Conservation (phyloP, 441 rosid species). For the Daphne laureola region DNA sequence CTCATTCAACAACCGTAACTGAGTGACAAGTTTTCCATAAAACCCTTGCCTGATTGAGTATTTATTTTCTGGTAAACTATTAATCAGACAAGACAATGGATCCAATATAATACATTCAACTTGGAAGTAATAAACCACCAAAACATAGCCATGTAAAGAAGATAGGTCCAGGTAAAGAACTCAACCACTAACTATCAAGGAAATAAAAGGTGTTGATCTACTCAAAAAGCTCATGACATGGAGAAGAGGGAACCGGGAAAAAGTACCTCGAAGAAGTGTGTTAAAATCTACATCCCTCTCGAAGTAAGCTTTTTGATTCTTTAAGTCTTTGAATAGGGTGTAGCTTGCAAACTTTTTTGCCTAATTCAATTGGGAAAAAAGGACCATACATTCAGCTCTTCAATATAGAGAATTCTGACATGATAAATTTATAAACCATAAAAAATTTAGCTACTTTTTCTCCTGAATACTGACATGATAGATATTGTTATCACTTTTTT, state of each 20-base stretch:
- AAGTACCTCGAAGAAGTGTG: constrained; percentile 56
- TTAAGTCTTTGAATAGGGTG: constrained; percentile 53
- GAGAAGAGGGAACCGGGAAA: background rate
- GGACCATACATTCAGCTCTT: constrained; percentile 8
- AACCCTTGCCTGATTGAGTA: no score
- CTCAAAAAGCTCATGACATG: no score
- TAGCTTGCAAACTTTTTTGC: constrained; percentile 38
- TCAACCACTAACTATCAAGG: background rate
- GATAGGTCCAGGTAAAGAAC: background rate
- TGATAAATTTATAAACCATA: background rate
- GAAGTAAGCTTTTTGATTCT: constrained; percentile 37
- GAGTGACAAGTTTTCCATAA: no score
- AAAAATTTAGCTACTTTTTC: constrained; percentile 2
- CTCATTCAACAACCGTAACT: no score
- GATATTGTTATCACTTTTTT: no score
- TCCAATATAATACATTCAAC: no score
- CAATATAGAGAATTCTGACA: background rate
- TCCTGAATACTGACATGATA: background rate
- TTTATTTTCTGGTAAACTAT: no score
- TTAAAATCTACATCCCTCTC: constrained; percentile 48
- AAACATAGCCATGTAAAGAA: background rate
- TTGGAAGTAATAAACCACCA: background rate
- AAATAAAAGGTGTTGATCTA: constrained; percentile 1
- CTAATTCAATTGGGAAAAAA: constrained; percentile 30
- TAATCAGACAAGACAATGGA: no score